phyloP scores from a whole-genome alignment of 768 basidiomycete genomes.

The Infundibulicybe gibba region DNA sequence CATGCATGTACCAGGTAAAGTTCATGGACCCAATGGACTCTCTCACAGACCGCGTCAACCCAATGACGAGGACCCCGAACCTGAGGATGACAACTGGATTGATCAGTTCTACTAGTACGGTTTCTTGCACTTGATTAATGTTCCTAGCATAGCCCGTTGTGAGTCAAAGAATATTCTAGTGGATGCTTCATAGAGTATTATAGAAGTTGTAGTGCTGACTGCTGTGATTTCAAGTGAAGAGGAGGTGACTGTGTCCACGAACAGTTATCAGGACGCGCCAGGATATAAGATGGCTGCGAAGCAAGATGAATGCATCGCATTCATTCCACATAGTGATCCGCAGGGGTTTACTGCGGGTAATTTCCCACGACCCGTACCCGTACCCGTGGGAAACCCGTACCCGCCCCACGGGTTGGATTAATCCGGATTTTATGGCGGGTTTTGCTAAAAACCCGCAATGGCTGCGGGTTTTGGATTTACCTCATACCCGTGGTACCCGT shows the following conservation, averaged over 20 bases:
- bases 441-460: no score
- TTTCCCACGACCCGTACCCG: no score
- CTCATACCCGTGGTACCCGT: no score
- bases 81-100: neutral
- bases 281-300: no score
- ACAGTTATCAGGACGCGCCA: no score
- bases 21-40: slow-evolving; percentile 23
- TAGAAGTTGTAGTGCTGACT: no score
- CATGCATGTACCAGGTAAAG: slow-evolving; percentile 19
- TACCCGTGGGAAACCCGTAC: no score
- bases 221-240: slow-evolving; percentile 5
- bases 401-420: no score
- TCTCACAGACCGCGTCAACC: slow-evolving; percentile 14
- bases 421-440: no score
- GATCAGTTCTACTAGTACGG: neutral
- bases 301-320: neutral
- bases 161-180: no score
- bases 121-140: slow-evolving; percentile 5
- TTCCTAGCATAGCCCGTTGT: slow-evolving; percentile 8
- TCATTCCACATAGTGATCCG: neutral
- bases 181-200: no score
- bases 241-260: slow-evolving; percentile 3
- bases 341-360: neutral
- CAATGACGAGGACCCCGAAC: slow-evolving; percentile 7
- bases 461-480: no score